phyloP scores from a whole-genome alignment of 805 yeast species.

The Candida taoyuanica region DNA sequence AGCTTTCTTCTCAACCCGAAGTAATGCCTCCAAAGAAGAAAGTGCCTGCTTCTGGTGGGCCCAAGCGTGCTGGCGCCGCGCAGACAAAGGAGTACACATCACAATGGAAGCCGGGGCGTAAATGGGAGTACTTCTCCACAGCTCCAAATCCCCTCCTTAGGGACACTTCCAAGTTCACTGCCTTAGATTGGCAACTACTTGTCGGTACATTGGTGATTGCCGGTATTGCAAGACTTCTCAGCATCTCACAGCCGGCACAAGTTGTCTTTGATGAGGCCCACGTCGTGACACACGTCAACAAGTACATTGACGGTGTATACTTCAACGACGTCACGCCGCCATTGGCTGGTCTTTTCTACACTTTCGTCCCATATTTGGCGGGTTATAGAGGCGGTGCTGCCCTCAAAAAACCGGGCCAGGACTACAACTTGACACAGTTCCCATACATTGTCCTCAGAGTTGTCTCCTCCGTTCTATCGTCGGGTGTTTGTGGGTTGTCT shows the following conservation, averaged over 20 bases:
- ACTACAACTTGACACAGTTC: conserved; percentile 23
- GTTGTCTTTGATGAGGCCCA: conserved; percentile 48
- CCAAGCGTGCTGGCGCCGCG: conserved; percentile 1
- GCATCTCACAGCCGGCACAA: conserved; percentile 17
- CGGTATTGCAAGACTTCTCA: conserved; percentile 18
- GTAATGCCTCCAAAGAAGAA: conserved; percentile 11
- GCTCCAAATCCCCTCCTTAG: conserved; percentile 17
- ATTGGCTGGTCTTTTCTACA: conserved; percentile 54
- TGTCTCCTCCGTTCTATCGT: conserved; percentile 52
- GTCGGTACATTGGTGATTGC: conserved; percentile 21
- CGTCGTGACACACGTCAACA: conserved; percentile 35
- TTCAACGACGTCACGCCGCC: conserved; percentile 76
- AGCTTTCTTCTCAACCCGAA: not conserved
- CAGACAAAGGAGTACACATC: conserved; percentile 19
- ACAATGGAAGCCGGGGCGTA: conserved; percentile 30
- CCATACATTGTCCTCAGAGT: conserved; percentile 55
- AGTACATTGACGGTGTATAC: conserved; percentile 52
- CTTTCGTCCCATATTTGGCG: conserved; percentile 45
- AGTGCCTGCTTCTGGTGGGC: conserved; percentile 2
- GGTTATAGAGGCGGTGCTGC: conserved; percentile 44
- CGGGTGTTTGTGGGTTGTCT: conserved; percentile 45
- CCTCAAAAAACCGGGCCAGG: conserved; percentile 16
- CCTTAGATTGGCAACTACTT: conserved; percentile 5
- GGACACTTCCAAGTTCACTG: conserved; percentile 9
- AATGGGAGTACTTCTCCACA: conserved; percentile 31